Conservation (phyloP, 768 basidiomycete genomes). For the Boletus patriciae region DNA sequence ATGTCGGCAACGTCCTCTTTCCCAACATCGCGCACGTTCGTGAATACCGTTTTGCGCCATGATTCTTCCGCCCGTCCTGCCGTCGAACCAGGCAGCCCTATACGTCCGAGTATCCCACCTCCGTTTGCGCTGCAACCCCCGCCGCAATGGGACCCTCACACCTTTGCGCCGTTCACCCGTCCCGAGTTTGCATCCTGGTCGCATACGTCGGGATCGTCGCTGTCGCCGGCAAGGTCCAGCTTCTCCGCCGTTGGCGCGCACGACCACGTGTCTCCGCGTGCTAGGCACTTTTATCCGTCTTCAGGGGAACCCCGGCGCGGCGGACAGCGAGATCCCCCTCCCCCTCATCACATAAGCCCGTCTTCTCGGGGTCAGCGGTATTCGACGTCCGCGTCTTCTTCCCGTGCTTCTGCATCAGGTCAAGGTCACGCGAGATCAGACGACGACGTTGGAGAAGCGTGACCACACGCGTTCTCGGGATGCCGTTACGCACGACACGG, state of each 20-base stretch:
- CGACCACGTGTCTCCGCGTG: slow-evolving; percentile 18
- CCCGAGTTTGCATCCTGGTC: slow-evolving; percentile 38
- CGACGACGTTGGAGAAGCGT: slow-evolving; percentile 16
- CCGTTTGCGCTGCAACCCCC: slow-evolving; percentile 68
- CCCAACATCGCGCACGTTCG: slow-evolving; percentile 28
- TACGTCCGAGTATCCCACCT: slow-evolving; percentile 38
- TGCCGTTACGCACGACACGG: slow-evolving; percentile 17
- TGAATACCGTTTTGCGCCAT: slow-evolving; percentile 17
- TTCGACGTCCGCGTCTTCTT: slow-evolving; percentile 15
- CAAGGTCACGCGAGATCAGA: slow-evolving; percentile 20
- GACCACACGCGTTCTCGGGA: slow-evolving; percentile 12
- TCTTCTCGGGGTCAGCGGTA: slow-evolving; percentile 18
- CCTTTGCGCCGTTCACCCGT: slow-evolving; percentile 40
- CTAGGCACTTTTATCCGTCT: slow-evolving; percentile 13
- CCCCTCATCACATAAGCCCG: slow-evolving; percentile 16
- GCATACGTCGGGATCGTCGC: slow-evolving; percentile 38
- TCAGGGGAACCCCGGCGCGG: slow-evolving; percentile 15
- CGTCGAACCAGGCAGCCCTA: slow-evolving; percentile 12
- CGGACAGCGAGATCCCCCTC: slow-evolving; percentile 16
- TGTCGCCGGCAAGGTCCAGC: slow-evolving; percentile 28
- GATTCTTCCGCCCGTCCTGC: slow-evolving; percentile 23
- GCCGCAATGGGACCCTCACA: slow-evolving; percentile 60
- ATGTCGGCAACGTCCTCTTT: slow-evolving; percentile 23
- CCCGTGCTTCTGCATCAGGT: slow-evolving; percentile 14
- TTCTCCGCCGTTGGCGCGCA: slow-evolving; percentile 14